Percentiles rank a stretch among this genome's conserved stretches.
Conservation (phyloP, 1,284 basidiomycete genomes). For the Cutaneotrichosporon mucoides region DNA sequence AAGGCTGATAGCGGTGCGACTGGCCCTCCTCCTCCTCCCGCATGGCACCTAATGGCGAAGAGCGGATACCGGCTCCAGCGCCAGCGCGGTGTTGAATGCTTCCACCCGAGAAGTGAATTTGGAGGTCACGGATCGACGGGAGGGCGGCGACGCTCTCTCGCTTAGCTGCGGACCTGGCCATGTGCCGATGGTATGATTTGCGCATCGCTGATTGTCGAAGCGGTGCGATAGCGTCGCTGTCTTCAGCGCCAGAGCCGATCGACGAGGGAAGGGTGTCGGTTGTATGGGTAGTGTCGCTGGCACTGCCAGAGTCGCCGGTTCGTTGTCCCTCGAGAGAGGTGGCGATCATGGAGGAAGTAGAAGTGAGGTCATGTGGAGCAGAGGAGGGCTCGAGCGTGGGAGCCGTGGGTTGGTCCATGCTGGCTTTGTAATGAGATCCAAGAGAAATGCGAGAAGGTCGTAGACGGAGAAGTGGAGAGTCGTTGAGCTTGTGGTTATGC, state of each 20-base stretch:
- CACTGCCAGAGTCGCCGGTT: background rate
- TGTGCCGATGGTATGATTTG: constrained; percentile 32
- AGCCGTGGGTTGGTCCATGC: too few relatives aligned
- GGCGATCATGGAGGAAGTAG: background rate
- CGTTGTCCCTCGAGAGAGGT: background rate
- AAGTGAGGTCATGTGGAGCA: background rate
- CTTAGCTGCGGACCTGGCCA: constrained; percentile 44
- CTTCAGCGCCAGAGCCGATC: background rate
- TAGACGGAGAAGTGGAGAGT: too few relatives aligned
- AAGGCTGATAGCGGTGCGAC: constrained; percentile 20
- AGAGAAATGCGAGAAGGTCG: too few relatives aligned
- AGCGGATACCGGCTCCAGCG: constrained; percentile 32
- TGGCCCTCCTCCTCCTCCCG: constrained; percentile 37
- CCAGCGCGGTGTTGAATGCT: constrained; percentile 37
- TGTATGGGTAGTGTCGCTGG: background rate
- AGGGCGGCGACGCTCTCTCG: constrained; percentile 45
- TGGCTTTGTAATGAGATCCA: too few relatives aligned
- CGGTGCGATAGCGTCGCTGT: background rate
- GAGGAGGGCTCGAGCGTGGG: background rate
- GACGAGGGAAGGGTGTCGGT: constrained; percentile 3
- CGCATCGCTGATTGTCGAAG: background rate
- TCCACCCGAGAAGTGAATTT: constrained; percentile 40
- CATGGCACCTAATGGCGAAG: constrained; percentile 13
- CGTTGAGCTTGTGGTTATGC: too few relatives aligned
- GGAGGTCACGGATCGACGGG: constrained; percentile 47